Conservation (phyloP, 495 filamentous ascomycete species). For the Penicillium parvum region DNA sequence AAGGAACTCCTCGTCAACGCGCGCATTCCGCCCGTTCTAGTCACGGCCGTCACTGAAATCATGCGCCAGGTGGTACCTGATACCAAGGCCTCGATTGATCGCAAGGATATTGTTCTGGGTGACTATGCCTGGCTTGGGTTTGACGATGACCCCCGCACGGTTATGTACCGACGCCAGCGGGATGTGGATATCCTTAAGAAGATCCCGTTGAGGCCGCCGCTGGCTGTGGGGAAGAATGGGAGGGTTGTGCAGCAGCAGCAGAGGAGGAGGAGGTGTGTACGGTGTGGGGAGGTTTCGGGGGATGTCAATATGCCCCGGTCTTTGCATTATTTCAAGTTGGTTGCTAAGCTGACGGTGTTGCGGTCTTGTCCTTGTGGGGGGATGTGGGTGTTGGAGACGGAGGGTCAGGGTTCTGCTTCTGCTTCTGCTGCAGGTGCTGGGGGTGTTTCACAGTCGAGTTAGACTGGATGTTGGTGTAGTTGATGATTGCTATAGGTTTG, state of each 20-base stretch:
- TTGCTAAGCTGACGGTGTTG: slow-evolving; percentile 37
- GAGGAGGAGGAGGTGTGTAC: slow-evolving; percentile 34
- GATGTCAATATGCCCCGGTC: slow-evolving; percentile 33
- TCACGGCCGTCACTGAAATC: slow-evolving; percentile 39
- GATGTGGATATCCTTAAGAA: slow-evolving; percentile 48
- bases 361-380: slow-evolving; percentile 44
- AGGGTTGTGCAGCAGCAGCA: slow-evolving; percentile 7
- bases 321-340: slow-evolving; percentile 36
- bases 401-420: slow-evolving; percentile 8
- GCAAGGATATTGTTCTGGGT: slow-evolving; percentile 44
- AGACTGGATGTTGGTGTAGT: neutral
- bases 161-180: slow-evolving; percentile 30
- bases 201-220: slow-evolving; percentile 22
- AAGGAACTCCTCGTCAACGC: slow-evolving; percentile 45
- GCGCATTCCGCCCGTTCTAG: slow-evolving; percentile 41
- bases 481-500: neutral
- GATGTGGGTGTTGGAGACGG: slow-evolving; percentile 38
- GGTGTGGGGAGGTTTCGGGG: slow-evolving; percentile 42
- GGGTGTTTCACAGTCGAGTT: neutral
- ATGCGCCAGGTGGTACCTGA: slow-evolving; percentile 38
- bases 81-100: slow-evolving; percentile 42
- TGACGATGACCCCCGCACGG: slow-evolving; percentile 35
- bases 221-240: slow-evolving; percentile 7
- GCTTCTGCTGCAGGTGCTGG: neutral
- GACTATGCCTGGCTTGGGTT: slow-evolving; percentile 51